Evolutionary conservation across 768 basidiomycete genomes (phyloP).

Genomic region (Guyanaporus albipodus): DNA sequence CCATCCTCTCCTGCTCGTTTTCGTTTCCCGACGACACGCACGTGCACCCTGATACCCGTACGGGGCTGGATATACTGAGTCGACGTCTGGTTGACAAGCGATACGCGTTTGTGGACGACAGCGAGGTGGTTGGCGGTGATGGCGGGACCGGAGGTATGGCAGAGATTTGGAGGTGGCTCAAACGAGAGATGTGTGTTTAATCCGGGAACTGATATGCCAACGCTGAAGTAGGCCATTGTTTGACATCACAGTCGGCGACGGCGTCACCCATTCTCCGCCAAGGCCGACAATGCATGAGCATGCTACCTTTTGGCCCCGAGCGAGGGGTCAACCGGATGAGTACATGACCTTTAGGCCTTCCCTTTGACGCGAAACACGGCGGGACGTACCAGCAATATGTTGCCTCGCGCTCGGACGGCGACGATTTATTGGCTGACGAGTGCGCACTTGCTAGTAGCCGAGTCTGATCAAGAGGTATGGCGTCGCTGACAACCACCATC

Average conservation of each 20-base stretch:
- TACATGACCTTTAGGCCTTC: conserved; percentile 7
- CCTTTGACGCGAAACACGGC: not conserved
- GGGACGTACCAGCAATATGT: conserved; percentile 26
- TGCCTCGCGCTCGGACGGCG: too few species aligned
- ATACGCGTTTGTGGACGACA: conserved; percentile 38
- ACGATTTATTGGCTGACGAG: conserved; percentile 15
- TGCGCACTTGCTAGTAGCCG: too few species aligned
- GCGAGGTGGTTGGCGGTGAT: conserved; percentile 5
- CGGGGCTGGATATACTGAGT: conserved; percentile 19
- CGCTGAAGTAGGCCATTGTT: too few species aligned
- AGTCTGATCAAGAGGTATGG: too few species aligned
- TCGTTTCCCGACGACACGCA: not conserved
- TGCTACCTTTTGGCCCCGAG: not conserved
- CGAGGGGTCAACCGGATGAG: not conserved
- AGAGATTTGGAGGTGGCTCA: conserved; percentile 29
- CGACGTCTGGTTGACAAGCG: conserved; percentile 30
- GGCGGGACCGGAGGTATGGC: not conserved
- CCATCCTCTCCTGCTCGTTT: conserved; percentile 31
- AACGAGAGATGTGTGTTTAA: conserved; percentile 19
- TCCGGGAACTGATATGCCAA: too few species aligned
- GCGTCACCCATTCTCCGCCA: conserved; percentile 29
- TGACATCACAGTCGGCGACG: conserved; percentile 35
- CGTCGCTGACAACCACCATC: too few species aligned
- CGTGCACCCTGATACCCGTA: not conserved
- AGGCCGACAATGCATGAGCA: conserved; percentile 38